Evolutionary conservation across 2,329 filamentous ascomycete genomes (phyloP).

Genomic region (Alternaria atra): DNA sequence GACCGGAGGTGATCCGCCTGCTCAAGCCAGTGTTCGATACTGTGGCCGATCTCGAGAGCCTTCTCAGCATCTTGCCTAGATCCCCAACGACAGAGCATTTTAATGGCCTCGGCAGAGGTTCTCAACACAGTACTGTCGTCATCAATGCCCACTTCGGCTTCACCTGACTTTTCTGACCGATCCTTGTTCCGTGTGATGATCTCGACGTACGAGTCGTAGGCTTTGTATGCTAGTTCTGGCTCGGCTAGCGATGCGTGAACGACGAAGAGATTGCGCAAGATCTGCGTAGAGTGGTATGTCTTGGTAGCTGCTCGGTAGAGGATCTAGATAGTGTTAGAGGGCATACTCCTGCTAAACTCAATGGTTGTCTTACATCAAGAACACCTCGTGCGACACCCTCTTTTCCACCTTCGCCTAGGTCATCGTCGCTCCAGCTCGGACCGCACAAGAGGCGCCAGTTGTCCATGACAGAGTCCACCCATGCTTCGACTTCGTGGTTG

Average conservation of each 20-base stretch:
- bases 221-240: conserved; percentile 89
- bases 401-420: conserved; percentile 83
- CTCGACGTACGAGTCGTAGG: conserved; percentile 90
- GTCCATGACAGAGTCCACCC: conserved; percentile 78
- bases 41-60: conserved; percentile 73
- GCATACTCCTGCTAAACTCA: neutral
- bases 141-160: conserved; percentile 76
- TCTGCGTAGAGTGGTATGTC: conserved; percentile 92
- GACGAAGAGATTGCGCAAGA: conserved; percentile 85
- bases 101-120: conserved; percentile 81
- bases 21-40: conserved; percentile 78
- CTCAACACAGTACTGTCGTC: conserved; percentile 78
- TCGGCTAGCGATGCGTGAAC: conserved; percentile 89
- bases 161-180: conserved; percentile 77
- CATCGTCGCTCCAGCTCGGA: conserved; percentile 78
- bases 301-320: conserved; percentile 91
- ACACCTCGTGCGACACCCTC: conserved; percentile 77
- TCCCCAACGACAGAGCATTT: conserved; percentile 83
- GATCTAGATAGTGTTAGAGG: conserved; percentile 59
- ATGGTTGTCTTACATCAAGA: conserved; percentile 65
- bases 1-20: conserved; percentile 55
- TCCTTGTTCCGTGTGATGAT: conserved; percentile 87
- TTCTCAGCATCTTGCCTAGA: conserved; percentile 78
- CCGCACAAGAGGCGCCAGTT: conserved; percentile 90
- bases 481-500: conserved; percentile 81